phyloP scores from a whole-genome alignment of 352 stramenopile species.

The Phytopythium delawarense region DNA sequence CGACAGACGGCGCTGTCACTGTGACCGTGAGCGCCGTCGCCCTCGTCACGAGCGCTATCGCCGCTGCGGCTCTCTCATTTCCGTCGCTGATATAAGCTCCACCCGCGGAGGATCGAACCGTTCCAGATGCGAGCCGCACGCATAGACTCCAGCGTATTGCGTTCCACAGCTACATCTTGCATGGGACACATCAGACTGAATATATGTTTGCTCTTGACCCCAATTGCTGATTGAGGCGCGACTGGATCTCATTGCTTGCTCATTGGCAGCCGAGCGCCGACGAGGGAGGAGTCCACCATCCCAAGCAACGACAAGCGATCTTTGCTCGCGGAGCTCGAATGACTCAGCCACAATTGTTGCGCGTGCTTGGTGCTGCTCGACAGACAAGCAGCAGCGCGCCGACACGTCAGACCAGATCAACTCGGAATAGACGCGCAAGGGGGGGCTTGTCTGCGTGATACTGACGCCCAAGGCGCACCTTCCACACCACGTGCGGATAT shows the following conservation, averaged over 20 bases:
- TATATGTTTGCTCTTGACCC: background rate
- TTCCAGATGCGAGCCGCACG: background rate
- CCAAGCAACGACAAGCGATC: background rate
- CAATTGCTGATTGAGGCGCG: background rate
- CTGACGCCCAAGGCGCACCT: background rate
- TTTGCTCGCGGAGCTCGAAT: background rate
- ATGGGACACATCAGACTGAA: background rate
- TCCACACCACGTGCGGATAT: background rate
- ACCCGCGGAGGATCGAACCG: background rate
- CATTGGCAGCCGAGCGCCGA: background rate
- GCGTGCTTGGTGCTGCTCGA: background rate
- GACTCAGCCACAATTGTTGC: background rate
- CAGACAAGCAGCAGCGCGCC: background rate
- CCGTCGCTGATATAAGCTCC: background rate
- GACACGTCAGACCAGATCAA: background rate
- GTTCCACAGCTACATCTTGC: background rate
- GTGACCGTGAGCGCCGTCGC: conserved; percentile 2
- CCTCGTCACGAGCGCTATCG: conserved; percentile 3
- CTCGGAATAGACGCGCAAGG: background rate
- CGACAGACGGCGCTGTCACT: background rate
- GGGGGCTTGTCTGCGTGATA: background rate
- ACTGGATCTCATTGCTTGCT: background rate
- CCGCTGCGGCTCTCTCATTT: conserved; percentile 7
- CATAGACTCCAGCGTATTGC: background rate
- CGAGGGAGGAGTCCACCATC: background rate